Conservation (phyloP, 2,329 filamentous ascomycete species). For the Fusarium falciforme region DNA sequence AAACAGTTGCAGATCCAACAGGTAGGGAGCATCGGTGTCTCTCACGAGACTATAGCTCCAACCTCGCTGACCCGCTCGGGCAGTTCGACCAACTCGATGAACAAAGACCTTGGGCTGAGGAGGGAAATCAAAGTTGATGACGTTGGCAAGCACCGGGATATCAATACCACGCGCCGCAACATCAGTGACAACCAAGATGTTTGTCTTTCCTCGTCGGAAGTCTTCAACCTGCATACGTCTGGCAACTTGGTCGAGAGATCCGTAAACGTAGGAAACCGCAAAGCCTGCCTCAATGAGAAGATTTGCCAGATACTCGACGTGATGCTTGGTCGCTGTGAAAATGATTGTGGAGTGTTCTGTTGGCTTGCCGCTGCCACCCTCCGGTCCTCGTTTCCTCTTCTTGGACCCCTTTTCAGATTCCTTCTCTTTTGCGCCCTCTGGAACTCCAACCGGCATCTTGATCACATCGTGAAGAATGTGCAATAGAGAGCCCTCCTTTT, state of each 20-base stretch:
- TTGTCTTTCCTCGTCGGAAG: constrained; percentile 85
- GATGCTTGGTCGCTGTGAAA: constrained; percentile 95
- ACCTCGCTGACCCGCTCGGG: constrained; percentile 89
- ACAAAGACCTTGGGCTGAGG: constrained; percentile 97
- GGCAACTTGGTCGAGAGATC: constrained; percentile 92
- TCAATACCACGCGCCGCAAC: constrained; percentile 97
- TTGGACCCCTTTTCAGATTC: constrained; percentile 62
- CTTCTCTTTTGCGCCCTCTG: constrained; percentile 60
- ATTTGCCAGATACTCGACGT: constrained; percentile 90
- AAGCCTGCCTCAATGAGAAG: constrained; percentile 87
- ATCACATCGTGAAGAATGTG: constrained; percentile 93
- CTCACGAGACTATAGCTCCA: constrained; percentile 96
- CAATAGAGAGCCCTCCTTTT: constrained; percentile 93
- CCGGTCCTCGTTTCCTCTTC: constrained; percentile 76
- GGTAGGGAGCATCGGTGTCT: constrained; percentile 88
- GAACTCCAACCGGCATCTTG: constrained; percentile 82
- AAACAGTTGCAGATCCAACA: constrained; percentile 94
- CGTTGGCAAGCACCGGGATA: constrained; percentile 94
- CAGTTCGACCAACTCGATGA: constrained; percentile 94
- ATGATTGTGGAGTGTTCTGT: constrained; percentile 94
- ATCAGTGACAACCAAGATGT: constrained; percentile 95
- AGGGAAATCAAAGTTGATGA: constrained; percentile 99
- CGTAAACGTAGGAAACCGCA: constrained; percentile 93
- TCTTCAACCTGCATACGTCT: constrained; percentile 92
- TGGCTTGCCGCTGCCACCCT: constrained; percentile 71